Base-by-base conservation (phyloP, 2,329 filamentous ascomycete genomes). In the Biscogniauxia mediterranea region DNA sequence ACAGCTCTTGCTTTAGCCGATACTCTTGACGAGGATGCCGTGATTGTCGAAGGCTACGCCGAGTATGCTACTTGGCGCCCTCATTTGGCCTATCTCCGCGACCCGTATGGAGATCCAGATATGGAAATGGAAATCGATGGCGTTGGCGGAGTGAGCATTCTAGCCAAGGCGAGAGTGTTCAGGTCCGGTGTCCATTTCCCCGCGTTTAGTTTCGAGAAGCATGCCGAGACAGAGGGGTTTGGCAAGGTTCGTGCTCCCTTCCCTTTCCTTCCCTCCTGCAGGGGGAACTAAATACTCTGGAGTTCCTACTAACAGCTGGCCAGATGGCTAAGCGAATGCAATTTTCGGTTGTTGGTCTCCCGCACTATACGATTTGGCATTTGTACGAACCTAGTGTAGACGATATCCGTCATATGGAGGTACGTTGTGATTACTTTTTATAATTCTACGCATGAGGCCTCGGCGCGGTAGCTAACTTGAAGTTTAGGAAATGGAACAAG, bases 121-220 rank as follows among this genome's bases (percentile, higher is more conserved):
- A 97, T 98, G 89, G 95, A 99, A 75, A 98, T 99, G 95, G 95
- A 99, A 71, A 94, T 99, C 69, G 95, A 99, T 70, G 95, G 95
- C 67, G 93, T 99, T 54, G 94, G 95, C 56, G 95, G 95, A 78
- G 95, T 99, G 69, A 97, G 93, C 79, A 99, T 99, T 71, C 78
- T 99, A 69, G 94, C 95, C 53, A 99, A 98, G 78, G 95, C 95
- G 1, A 90, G 89, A 70, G 95, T 99, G 0, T 99, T 99, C 81
- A 88, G 95, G 64, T 89, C 91, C 53, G 95, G 95, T 52, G 94
- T 96, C 38, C 95, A 99, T 77, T 99, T 99, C 78, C 95, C 95
- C 2, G 95, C 95, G 1, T 99, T 99, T 75, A 97, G 93, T 74
- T 99, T 99, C 67, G 92, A 99, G 77, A 97, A 96, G 79, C 95